Conservation (phyloP, 2,329 filamentous ascomycete genomes). For the Aaosphaeria pasadenensis region DNA sequence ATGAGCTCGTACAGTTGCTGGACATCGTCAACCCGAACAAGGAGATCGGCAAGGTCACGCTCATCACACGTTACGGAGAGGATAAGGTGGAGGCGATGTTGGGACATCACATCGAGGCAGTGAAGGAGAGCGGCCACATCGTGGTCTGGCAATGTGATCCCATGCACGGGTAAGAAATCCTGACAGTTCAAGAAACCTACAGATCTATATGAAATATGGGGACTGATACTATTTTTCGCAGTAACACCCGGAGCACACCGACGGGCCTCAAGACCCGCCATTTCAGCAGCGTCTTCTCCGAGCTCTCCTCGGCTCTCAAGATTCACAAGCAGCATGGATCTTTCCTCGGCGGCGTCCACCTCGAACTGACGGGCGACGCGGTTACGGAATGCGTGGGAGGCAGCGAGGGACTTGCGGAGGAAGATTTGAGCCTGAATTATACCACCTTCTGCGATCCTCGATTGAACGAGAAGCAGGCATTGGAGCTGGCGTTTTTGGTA, state of each 20-base stretch:
- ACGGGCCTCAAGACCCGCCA: conserved; percentile 86
- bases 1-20: conserved; percentile 75
- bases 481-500: conserved; percentile 91
- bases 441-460: conserved; percentile 94
- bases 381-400: conserved; percentile 96
- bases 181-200: neutral
- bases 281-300: conserved; percentile 85
- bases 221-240: conserved; percentile 10
- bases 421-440: conserved; percentile 86
- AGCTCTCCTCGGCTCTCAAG: conserved; percentile 76
- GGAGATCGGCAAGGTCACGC: conserved; percentile 88
- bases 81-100: conserved; percentile 71
- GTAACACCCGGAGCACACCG: conserved; percentile 63
- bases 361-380: conserved; percentile 92
- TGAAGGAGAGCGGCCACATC: conserved; percentile 70
- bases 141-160: conserved; percentile 99
- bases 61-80: conserved; percentile 94
- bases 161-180: conserved; percentile 74
- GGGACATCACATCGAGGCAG: conserved; percentile 81
- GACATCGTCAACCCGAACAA: conserved; percentile 78
- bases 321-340: conserved; percentile 83
- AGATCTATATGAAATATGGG: neutral
- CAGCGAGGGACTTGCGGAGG: conserved; percentile 80
- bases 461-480: conserved; percentile 94
- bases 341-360: conserved; percentile 88